Conservation (phyloP, 495 filamentous ascomycete species). For the Ramalina intermedia region DNA sequence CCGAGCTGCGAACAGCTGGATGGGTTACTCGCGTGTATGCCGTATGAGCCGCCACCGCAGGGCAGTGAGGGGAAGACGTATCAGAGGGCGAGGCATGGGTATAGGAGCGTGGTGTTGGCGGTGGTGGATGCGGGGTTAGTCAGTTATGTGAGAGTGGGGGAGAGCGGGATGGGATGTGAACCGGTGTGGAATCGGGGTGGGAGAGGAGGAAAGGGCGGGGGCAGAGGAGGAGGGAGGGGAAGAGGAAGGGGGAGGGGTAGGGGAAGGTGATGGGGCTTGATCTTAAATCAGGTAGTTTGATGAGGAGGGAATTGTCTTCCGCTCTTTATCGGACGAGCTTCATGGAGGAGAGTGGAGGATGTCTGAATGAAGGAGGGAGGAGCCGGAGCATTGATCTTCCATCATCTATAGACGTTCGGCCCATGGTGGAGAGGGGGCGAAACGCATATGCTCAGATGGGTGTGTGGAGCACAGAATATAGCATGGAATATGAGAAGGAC, state of each 20-base stretch:
- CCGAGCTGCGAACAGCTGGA: conserved; percentile 60
- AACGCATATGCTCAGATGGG: conserved; percentile 55
- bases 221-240: conserved; percentile 28
- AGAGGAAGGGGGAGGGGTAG: conserved; percentile 25
- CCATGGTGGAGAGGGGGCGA: conserved; percentile 38
- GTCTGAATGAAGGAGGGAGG: conserved; percentile 5
- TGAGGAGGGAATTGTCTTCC: conserved; percentile 16
- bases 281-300: conserved; percentile 8
- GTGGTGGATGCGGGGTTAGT: conserved; percentile 82
- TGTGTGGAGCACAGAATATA: not conserved
- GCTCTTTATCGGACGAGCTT: conserved; percentile 13
- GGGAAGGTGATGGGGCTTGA: conserved; percentile 16
- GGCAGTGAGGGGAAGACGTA: conserved; percentile 39
- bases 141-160: conserved; percentile 68
- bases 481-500: not conserved
- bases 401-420: conserved; percentile 66
- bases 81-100: conserved; percentile 65
- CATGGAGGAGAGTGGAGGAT: conserved; percentile 10
- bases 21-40: conserved; percentile 51
- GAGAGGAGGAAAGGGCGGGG: conserved; percentile 27
- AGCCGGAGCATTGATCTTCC: conserved; percentile 37
- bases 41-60: conserved; percentile 42
- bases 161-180: conserved; percentile 69
- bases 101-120: conserved; percentile 70
- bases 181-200: conserved; percentile 41